Evolutionary conservation across 2,329 filamentous ascomycete genomes (phyloP), one percentile per base, ranked within the genome.

Genomic region (Cladophialophora psammophila): DNA sequence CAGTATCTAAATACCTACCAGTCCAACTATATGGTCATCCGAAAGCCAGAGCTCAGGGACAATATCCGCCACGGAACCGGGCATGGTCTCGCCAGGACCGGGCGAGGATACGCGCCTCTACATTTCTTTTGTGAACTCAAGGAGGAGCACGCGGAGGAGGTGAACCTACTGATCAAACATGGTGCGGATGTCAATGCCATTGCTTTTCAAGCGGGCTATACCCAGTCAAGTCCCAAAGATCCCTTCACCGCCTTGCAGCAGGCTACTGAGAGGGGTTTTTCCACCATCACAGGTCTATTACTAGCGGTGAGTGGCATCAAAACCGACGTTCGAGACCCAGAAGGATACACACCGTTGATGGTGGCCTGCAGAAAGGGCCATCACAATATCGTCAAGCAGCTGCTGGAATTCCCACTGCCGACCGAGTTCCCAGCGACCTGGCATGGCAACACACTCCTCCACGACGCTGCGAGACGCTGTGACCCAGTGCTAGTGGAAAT

Each of bases 101-200:
- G 71, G 4, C 58, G 64, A 40, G 71, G 71, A 2, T 72, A 70
- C 50, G 53, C 69, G 12, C 67, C 71, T 13, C 48, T 72, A 1
- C 71, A 72, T 60, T 71, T 68, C 54, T 70, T 72, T 61, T 72
- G 70, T 55, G 70, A 71, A 38, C 63, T 70, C 2, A 67, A 66
- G 34, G 60, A 67, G 15, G 70, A 72, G 56, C 58, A 66, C n/a
- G 60, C 55, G 13, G 63, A 68, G 34, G 71, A 72, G 50, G 63
- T 72, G 13, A 63, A 66, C 20, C 53, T 72, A 20, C 45, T 72
- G 35, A 61, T 72, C 50, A 64, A 63, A 36, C 65, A 67, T 20
- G 69, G 68, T 18, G 71, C 64, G 15, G 67, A 72, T 48, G 65
- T 70, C 34, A 69, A 71, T 20, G 67, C 71, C 34, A 58, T 66